phyloP scores from a whole-genome alignment of 1,139 yeast species.

The Scheffersomyces illinoinensis region DNA sequence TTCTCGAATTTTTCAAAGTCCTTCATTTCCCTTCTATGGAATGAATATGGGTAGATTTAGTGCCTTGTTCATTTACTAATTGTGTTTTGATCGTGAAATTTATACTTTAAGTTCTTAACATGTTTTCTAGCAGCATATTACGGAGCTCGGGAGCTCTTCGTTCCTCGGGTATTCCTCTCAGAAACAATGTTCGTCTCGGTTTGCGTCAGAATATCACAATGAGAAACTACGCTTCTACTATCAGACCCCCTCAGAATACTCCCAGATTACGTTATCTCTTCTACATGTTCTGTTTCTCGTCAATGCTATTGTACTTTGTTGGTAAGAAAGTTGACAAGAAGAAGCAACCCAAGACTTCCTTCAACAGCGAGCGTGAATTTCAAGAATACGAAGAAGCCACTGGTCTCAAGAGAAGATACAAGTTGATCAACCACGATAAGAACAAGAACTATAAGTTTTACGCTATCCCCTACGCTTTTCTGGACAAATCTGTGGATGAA shows the following conservation, averaged over 20 bases:
- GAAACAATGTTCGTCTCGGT: neutral
- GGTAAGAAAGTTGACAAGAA: slow-evolving; percentile 55
- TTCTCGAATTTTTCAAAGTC: neutral
- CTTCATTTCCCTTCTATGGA: neutral
- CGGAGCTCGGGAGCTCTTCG: neutral
- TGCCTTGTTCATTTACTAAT: neutral
- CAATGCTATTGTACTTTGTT: slow-evolving; percentile 54
- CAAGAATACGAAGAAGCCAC: slow-evolving; percentile 46
- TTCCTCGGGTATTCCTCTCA: neutral
- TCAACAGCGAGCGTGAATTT: slow-evolving; percentile 63
- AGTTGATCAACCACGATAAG: slow-evolving; percentile 35
- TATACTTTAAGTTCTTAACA: neutral
- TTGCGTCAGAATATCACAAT: neutral
- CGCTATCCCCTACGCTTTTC: slow-evolving; percentile 44
- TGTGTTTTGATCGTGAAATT: neutral
- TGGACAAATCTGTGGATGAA: slow-evolving; percentile 18
- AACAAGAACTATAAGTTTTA: slow-evolving; percentile 38
- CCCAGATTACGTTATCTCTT: slow-evolving; percentile 53
- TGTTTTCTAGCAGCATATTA: neutral
- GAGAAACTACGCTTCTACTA: slow-evolving; percentile 2
- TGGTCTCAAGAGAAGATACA: slow-evolving; percentile 56
- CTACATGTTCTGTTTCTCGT: slow-evolving; percentile 51
- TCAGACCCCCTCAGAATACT: slow-evolving; percentile 10
- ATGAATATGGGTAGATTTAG: neutral
- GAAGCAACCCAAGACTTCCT: slow-evolving; percentile 43